Conservation (phyloP, 1,284 basidiomycete species). For the Pseudozyma sp. region DNA sequence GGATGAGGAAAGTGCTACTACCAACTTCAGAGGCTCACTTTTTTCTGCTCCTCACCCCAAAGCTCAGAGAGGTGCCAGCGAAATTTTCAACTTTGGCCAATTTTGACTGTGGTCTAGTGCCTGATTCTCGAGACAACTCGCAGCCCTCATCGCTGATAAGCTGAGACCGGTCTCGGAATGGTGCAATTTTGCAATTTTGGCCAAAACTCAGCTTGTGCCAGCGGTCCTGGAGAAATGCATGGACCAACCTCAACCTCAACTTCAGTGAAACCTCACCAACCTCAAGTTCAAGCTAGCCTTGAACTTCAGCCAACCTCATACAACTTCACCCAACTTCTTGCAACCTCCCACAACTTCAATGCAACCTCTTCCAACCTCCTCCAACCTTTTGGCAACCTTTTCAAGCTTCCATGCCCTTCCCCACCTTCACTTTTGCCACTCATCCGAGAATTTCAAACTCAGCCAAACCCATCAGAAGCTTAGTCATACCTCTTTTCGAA, state of each 20-base stretch:
- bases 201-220: conserved; percentile 12
- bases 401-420: not conserved
- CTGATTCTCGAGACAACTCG: conserved; percentile 1
- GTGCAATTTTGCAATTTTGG: not conserved
- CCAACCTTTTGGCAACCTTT: not conserved
- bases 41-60: too few relatives aligned
- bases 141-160: not conserved
- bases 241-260: conserved; percentile 2
- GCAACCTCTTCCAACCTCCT: not conserved
- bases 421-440: too few relatives aligned
- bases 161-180: too few relatives aligned
- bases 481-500: too few relatives aligned
- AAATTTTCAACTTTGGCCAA: not conserved
- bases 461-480: too few relatives aligned
- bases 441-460: too few relatives aligned
- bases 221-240: conserved; percentile 4
- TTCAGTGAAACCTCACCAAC: conserved; percentile 5
- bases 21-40: too few relatives aligned
- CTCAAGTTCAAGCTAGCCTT: not conserved
- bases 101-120: conserved; percentile 15
- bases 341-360: not conserved
- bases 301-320: not conserved
- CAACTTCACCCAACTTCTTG: conserved; percentile 6
- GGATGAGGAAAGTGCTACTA: too few relatives aligned
- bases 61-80: not conserved